Percentiles rank a stretch among this genome's conserved stretches.
phyloP scores from a whole-genome alignment of 805 yeast genomes.

The Torulaspora gathmanii region DNA sequence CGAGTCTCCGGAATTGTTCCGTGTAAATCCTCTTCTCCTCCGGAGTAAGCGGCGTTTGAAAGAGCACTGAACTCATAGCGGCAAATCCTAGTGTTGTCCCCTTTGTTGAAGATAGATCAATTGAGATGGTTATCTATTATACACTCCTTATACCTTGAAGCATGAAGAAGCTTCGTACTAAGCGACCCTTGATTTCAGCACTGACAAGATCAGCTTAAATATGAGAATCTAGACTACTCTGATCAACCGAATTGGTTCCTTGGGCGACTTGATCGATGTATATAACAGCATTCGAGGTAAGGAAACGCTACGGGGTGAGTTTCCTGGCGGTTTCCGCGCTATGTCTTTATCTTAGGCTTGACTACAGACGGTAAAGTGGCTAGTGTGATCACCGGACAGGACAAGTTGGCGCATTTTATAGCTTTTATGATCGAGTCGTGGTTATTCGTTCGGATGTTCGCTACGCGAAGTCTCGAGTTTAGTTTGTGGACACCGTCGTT shows the following conservation, averaged over 20 bases:
- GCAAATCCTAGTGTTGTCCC: neutral
- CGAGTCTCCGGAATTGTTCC: conserved; percentile 73
- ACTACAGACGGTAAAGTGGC: conserved; percentile 38
- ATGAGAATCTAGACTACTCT: neutral
- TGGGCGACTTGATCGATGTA: neutral
- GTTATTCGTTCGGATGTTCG: conserved; percentile 46
- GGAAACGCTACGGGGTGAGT: conserved; percentile 17
- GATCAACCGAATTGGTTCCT: neutral
- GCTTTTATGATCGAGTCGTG: conserved; percentile 46
- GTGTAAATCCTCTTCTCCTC: conserved; percentile 75
- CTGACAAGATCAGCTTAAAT: neutral
- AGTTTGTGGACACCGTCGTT: conserved; percentile 1
- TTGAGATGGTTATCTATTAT: neutral
- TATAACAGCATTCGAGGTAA: conserved; percentile 6
- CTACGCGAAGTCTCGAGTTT: conserved; percentile 21
- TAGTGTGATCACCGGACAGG: conserved; percentile 43
- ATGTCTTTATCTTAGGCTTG: conserved; percentile 32
- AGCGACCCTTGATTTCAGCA: neutral
- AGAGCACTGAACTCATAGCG: conserved; percentile 23
- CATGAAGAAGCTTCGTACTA: neutral
- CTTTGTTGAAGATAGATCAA: neutral
- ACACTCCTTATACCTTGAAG: neutral
- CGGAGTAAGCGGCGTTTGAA: conserved; percentile 46
- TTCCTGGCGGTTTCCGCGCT: conserved; percentile 16
- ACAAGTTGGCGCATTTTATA: conserved; percentile 47